Base-by-base conservation (phyloP, 2,329 filamentous ascomycete species). In the Verticillium alfalfae region DNA sequence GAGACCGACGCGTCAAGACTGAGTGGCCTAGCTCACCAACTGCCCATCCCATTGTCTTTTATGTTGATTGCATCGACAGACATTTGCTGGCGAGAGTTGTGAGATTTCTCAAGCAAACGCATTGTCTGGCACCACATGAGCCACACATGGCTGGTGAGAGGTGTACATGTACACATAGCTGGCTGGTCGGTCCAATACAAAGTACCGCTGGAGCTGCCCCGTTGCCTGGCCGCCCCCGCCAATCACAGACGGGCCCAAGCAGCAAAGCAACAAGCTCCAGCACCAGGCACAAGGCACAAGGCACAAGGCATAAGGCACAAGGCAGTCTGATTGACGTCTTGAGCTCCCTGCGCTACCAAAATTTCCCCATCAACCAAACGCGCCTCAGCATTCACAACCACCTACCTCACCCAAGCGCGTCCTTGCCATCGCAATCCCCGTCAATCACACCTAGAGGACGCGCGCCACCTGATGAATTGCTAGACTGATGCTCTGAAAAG, bases 161-260 rank as follows among this genome's bases (percentile, higher is more conserved):
- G n/a, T n/a, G n/a, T n/a, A n/a, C n/a, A n/a, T 31, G 26, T 31
- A 31, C 26, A 31, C 5, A 5, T 31, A 31, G 26, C 26, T 31
- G 26, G 26, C 36, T 37, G 36, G 7, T 37, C 36, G 22, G 22
- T 37, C 22, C 22, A 22, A 22, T 22, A 10, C 36, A 37, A 37
- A 37, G 45, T 52, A 52, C 18, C 18, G n/a, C 45, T 52, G n/a
- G 18, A 52, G 45, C 45, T 52, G 45, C 18, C 45, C 45, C 54
- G 63, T 63, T 64, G 61, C 63, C 61, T 61, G 59, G 63, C 22
- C 59, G 61, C 63, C 59, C 59, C 61, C 59, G 55, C 63, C 63
- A 64, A 64, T 64, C 63, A 64, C 57, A 60, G 61, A 18, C 52
- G 41, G 57, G 34, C 54, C 37, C 18, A 34, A 41, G 18, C 36